Evolutionary conservation across 306 rosid genomes (phyloP).

Genomic region (Ceratonia siliqua): DNA sequence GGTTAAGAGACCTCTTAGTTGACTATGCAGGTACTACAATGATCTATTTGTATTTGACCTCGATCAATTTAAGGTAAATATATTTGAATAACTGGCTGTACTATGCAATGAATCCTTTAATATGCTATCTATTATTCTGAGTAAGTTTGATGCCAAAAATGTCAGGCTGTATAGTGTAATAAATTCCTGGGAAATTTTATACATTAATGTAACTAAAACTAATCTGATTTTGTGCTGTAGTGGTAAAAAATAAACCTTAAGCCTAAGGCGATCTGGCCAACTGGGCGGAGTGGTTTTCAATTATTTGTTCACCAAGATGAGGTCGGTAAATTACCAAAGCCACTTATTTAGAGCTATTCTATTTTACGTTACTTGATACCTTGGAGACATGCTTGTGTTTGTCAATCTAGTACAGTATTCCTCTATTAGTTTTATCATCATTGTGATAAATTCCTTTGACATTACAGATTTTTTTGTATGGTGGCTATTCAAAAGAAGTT

Average conservation of each 20-base stretch:
- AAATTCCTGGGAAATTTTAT: neutral
- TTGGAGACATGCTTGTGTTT: slow-evolving; percentile 14
- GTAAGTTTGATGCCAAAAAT: neutral
- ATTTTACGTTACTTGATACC: slow-evolving; percentile 25
- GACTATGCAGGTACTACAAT: slow-evolving; percentile 76
- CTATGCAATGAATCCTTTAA: slow-evolving; percentile 15
- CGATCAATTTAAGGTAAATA: slow-evolving; percentile 90
- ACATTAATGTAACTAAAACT: slow-evolving; percentile 12
- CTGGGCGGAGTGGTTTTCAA: slow-evolving; percentile 95
- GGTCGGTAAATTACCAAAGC: slow-evolving; percentile 52
- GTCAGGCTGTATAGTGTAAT: slow-evolving; percentile 5
- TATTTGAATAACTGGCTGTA: slow-evolving; percentile 21
- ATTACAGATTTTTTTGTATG: slow-evolving; percentile 87
- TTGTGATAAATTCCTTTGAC: slow-evolving; percentile 32
- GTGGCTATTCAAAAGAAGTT: slow-evolving; percentile 97
- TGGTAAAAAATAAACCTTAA: slow-evolving; percentile 96
- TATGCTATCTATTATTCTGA: neutral
- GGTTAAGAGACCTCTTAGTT: slow-evolving; percentile 28
- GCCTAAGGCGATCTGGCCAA: slow-evolving; percentile 97
- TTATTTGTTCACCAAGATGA: slow-evolving; percentile 92
- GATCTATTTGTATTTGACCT: slow-evolving; percentile 94
- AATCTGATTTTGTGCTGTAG: slow-evolving; percentile 50
- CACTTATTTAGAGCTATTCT: slow-evolving; percentile 20
- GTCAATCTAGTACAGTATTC: slow-evolving; percentile 1
- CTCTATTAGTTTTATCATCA: neutral